These are phyloP conservation scores for Kodamaea jinghongensis DNA, from an alignment of 805 yeast genomes.

Conservation along the genomic window DNA sequence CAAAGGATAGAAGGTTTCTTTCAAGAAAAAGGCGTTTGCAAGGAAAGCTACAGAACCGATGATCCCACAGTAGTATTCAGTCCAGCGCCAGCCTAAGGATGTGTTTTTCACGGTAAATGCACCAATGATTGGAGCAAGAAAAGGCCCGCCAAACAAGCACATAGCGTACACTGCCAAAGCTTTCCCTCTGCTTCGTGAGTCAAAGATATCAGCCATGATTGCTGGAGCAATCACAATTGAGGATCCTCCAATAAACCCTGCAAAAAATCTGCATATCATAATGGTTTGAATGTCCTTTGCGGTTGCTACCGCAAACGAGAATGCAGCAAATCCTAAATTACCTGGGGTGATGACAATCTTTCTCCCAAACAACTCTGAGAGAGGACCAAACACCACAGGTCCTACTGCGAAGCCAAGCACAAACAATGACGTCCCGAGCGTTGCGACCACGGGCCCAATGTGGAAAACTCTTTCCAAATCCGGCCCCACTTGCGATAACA, in stretches of 20 bases:
- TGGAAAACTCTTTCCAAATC: conserved; percentile 50
- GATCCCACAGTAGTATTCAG: conserved; percentile 54
- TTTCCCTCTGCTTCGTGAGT: conserved; percentile 18
- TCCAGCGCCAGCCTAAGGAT: conserved; percentile 82
- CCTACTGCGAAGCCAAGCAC: conserved; percentile 93
- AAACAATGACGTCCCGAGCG: conserved; percentile 73
- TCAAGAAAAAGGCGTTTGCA: conserved; percentile 26
- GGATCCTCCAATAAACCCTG: conserved; percentile 24
- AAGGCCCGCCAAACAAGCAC: conserved; percentile 7
- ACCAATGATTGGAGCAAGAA: conserved; percentile 43
- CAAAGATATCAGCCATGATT: conserved; percentile 20
- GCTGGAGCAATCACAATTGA: conserved; percentile 26
- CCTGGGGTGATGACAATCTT: conserved; percentile 59
- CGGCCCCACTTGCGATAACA: conserved; percentile 62
- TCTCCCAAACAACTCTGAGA: conserved; percentile 78
- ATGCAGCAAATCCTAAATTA: conserved; percentile 53
- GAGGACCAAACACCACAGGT: conserved; percentile 63
- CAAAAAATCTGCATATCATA: conserved; percentile 22
- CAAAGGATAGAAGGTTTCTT: conserved; percentile 42
- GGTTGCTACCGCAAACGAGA: conserved; percentile 45
- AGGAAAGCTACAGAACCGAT: conserved; percentile 32
- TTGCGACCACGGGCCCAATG: conserved; percentile 63
- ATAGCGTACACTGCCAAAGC: conserved; percentile 23
- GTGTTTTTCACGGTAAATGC: conserved; percentile 56
- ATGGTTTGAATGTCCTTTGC: conserved; percentile 23